phyloP scores from a whole-genome alignment of 306 rosid species.

The Quercus variabilis region DNA sequence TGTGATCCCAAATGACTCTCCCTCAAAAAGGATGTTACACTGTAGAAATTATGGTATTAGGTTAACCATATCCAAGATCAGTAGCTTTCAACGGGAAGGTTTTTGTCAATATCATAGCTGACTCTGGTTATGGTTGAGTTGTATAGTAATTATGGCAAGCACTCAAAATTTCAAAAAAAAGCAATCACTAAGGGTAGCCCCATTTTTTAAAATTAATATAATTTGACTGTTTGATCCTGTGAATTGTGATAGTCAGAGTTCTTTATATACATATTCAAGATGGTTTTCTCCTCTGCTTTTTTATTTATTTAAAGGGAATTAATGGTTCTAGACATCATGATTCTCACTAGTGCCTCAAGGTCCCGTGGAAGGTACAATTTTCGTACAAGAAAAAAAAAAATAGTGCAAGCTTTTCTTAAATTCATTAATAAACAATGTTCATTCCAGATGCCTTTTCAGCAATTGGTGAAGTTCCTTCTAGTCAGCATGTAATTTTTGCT shows the following conservation, averaged over 20 bases:
- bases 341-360: not conserved
- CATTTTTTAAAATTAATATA: too few relatives aligned
- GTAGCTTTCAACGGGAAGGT: not conserved
- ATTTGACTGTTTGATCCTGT: too few relatives aligned
- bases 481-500: constrained; percentile 7
- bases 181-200: not conserved
- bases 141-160: not conserved
- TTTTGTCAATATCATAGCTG: not conserved
- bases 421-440: constrained; percentile 1
- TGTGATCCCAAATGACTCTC: not conserved
- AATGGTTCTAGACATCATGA: not conserved
- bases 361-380: constrained; percentile 28
- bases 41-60: not conserved
- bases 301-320: not conserved
- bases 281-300: not conserved
- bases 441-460: constrained; percentile 2
- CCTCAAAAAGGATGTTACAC: not conserved
- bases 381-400: constrained; percentile 27
- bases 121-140: not conserved
- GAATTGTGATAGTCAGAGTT: not conserved
- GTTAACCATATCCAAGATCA: not conserved
- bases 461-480: not conserved
- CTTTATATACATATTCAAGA: not conserved
- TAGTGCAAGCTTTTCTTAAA: constrained; percentile 9
- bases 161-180: not conserved